Evolutionary conservation across 2,329 filamentous ascomycete genomes (phyloP).

Genomic region (Venturia carpophila): DNA sequence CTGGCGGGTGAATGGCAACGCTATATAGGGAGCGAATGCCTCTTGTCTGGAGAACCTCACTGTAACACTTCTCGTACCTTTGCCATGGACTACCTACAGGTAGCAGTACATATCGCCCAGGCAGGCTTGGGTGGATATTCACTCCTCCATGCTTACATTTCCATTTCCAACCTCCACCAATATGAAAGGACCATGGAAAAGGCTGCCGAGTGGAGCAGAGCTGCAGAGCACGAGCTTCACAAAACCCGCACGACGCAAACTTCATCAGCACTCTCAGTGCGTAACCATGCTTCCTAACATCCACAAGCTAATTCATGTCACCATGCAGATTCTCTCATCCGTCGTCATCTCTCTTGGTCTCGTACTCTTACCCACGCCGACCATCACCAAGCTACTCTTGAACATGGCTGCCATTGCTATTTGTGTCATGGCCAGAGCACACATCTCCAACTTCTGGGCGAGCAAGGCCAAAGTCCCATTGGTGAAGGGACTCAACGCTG

Average conservation of each 20-base stretch:
- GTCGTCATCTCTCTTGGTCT: slow-evolving; percentile 9
- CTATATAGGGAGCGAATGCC: not conserved
- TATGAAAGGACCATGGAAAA: slow-evolving; percentile 32
- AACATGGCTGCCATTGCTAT: slow-evolving; percentile 21
- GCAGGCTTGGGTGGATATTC: slow-evolving; percentile 26
- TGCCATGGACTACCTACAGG: slow-evolving; percentile 8
- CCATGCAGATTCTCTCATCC: slow-evolving; percentile 9
- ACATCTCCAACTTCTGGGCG: slow-evolving; percentile 31
- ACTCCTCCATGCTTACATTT: slow-evolving; percentile 29
- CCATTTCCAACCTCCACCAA: slow-evolving; percentile 30
- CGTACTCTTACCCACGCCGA: slow-evolving; percentile 1
- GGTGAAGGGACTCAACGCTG: slow-evolving; percentile 32
- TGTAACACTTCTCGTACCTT: not conserved
- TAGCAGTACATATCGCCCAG: slow-evolving; percentile 20
- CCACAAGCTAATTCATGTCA: not conserved
- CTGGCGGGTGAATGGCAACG: too few species aligned
- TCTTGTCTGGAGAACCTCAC: not conserved
- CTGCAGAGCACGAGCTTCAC: slow-evolving; percentile 27
- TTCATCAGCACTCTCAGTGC: slow-evolving; percentile 28
- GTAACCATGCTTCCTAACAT: not conserved
- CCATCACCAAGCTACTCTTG: slow-evolving; percentile 15
- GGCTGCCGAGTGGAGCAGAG: slow-evolving; percentile 32
- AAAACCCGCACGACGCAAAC: slow-evolving; percentile 32
- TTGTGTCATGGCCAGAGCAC: slow-evolving; percentile 22
- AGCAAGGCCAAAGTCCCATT: slow-evolving; percentile 29